Base-by-base conservation (phyloP, 2,329 filamentous ascomycete species). In the Colletotrichum spaethianum region DNA sequence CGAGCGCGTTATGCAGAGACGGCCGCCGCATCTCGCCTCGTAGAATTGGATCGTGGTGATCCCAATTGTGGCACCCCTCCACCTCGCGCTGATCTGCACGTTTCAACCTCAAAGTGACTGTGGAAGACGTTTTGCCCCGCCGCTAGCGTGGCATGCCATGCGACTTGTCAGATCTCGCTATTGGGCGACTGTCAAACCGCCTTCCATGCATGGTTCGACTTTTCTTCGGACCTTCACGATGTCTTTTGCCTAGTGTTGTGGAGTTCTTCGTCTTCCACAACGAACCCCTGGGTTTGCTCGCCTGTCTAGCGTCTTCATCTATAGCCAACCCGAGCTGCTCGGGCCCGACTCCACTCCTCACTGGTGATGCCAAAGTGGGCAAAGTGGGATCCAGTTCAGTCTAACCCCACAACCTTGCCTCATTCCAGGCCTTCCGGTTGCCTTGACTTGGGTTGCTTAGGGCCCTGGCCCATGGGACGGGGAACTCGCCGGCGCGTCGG, bases 181-280 rank as follows among this genome's bases (percentile, higher is more conserved):
- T 70, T 50, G 53, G 55, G 16, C 11, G 60, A 44, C 53, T 46
- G 14, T 28, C 53, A 59, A 36, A 4, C 61, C 40, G 7, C 28
- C 26, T 60, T 33, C 65, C 36, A 36, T 52, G 65, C 23, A 26
- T 33, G 16, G 14, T 23, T 57, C 9, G 57, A 68, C 50, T 23
- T 28, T 53, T 31, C 20, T 23, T 69, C 70, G 65, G 70, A n/a
- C 53, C 44, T 40, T 55, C 20, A n/a, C 18, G 59, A 69, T 72
- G 59, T 70, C 44, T 70, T 70, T 50, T 28, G 70, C 59, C 70
- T 72, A 72, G 70, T 57, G 65, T n/a, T 48, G 65, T 72, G 70
- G 70, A 60, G 60, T 63, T 59, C 11, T 31, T 60, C 52, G 26
- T 9, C 6, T 40, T 23, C 26, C 59, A 55, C 69, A 59, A 60